A percentile compares a stretch with the other conserved stretches of the same genome.
phyloP scores from a whole-genome alignment of 371 early-diverging fungal genomes.

The Choanephora cucurbitarum region DNA sequence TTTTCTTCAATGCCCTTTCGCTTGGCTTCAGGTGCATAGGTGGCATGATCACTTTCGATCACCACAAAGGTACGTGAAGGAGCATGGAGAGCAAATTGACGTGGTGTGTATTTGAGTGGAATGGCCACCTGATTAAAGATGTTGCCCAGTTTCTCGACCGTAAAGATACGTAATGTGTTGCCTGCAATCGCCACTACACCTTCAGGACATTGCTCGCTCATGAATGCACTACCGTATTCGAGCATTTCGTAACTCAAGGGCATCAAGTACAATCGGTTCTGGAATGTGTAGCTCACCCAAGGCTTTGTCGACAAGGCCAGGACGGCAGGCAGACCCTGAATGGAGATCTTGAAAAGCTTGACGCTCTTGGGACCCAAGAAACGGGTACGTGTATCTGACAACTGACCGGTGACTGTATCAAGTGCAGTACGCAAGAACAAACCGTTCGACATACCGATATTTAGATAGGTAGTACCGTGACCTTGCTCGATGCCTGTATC shows the following conservation, averaged over 20 bases:
- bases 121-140: slow-evolving; percentile 84
- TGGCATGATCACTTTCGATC: slow-evolving; percentile 86
- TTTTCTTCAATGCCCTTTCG: slow-evolving; percentile 54
- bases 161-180: slow-evolving; percentile 84
- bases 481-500: slow-evolving; percentile 63
- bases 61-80: slow-evolving; percentile 81
- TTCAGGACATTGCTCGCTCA: slow-evolving; percentile 88
- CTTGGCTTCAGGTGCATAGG: slow-evolving; percentile 69
- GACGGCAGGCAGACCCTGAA: slow-evolving; percentile 73
- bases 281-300: slow-evolving; percentile 89
- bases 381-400: slow-evolving; percentile 86
- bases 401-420: slow-evolving; percentile 80
- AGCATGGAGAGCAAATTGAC: slow-evolving; percentile 76
- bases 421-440: slow-evolving; percentile 85
- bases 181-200: slow-evolving; percentile 90
- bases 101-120: slow-evolving; percentile 89
- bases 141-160: slow-evolving; percentile 82
- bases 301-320: slow-evolving; percentile 87
- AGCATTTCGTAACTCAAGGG: slow-evolving; percentile 76
- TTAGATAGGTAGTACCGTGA: slow-evolving; percentile 76
- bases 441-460: slow-evolving; percentile 92
- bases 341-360: slow-evolving; percentile 69
- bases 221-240: slow-evolving; percentile 84
- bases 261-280: slow-evolving; percentile 58
- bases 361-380: slow-evolving; percentile 89